Evolutionary conservation across 306 rosid species (phyloP), one percentile per base, ranked within the genome.

Genomic region (Cyclanthera cordifolia): DNA sequence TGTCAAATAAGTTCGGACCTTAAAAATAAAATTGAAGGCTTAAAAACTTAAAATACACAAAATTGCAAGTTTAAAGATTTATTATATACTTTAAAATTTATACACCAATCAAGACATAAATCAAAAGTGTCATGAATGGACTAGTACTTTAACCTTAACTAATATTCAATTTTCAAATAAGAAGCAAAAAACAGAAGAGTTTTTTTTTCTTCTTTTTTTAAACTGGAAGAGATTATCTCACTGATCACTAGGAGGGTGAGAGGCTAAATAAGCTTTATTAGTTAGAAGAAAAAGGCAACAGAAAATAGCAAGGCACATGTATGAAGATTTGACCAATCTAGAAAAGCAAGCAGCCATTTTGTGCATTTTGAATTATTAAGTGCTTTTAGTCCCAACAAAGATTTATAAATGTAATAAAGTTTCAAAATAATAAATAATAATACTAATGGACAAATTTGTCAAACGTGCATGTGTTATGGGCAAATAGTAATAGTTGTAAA

Each of bases 231-330:
- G n/a, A n/a, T n/a, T n/a, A n/a, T n/a, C n/a, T n/a, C n/a, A n/a
- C n/a, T n/a, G n/a, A n/a, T n/a, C n/a, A n/a, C n/a, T n/a, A n/a
- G 24, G 53, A 65, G 53, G 32, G 11, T 41, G 4, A 11, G 70
- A 64, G 50, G 13, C 19, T 19, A 63, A 20, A 41, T 10, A 41
- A 9, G 69, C 6, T 28, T 59, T 59, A 43, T 46, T 14, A 45
- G 6, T 21, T 64, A 52, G 70, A 7, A 4, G 41, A 43, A 11
- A 43, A 64, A 21, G 46, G 70, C 53, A 64, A 23, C 21, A 64
- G 41, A 10, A 46, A 46, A 47, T 45, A 46, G 41, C 24, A 66
- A 66, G 55, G 71, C 71, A 66, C 71, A 66, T 66, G 71, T 15
- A 47, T 20, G 50, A 39, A 61, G 54, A 66, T 66, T 37, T 66